These are phyloP conservation scores for Ajuga chamaepitys DNA, from an alignment of 257 asterid species.

Conservation along the genomic window DNA sequence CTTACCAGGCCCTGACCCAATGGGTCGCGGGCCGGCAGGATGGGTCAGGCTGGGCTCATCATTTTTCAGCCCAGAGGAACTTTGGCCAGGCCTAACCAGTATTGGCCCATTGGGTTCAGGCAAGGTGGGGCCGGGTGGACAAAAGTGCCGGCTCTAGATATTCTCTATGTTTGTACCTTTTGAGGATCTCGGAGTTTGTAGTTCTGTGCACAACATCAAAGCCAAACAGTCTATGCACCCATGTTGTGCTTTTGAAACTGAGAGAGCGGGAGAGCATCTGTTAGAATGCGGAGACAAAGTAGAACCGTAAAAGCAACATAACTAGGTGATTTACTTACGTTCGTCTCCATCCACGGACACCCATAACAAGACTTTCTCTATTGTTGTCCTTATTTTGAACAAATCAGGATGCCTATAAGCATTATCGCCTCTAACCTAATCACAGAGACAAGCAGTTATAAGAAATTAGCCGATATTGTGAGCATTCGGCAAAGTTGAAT, in stretches of 20 bases:
- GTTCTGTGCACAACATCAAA: conserved; percentile 66
- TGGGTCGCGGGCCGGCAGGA: too few species aligned
- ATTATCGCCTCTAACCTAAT: conserved; percentile 57
- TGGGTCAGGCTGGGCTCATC: too few species aligned
- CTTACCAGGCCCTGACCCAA: too few species aligned
- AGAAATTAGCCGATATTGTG: neutral
- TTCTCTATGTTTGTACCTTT: conserved; percentile 21
- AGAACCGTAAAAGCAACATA: neutral
- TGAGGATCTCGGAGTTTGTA: conserved; percentile 36
- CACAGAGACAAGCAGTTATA: neutral
- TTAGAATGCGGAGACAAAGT: conserved; percentile 14
- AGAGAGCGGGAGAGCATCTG: neutral
- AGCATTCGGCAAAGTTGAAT: neutral
- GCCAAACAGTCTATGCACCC: conserved; percentile 96
- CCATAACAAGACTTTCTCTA: conserved; percentile 58
- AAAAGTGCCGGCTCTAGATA: too few species aligned
- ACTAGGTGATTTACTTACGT: conserved; percentile 38
- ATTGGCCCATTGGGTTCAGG: too few species aligned
- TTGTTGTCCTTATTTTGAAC: conserved; percentile 37
- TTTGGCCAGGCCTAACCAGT: too few species aligned
- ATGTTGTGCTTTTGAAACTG: conserved; percentile 87
- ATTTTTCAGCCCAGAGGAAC: too few species aligned
- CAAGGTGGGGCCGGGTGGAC: too few species aligned
- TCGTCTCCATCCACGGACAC: conserved; percentile 50
- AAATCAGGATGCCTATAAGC: conserved; percentile 44